phyloP scores from a whole-genome alignment of 768 basidiomycete species.

The Lentinula guzmanii region DNA sequence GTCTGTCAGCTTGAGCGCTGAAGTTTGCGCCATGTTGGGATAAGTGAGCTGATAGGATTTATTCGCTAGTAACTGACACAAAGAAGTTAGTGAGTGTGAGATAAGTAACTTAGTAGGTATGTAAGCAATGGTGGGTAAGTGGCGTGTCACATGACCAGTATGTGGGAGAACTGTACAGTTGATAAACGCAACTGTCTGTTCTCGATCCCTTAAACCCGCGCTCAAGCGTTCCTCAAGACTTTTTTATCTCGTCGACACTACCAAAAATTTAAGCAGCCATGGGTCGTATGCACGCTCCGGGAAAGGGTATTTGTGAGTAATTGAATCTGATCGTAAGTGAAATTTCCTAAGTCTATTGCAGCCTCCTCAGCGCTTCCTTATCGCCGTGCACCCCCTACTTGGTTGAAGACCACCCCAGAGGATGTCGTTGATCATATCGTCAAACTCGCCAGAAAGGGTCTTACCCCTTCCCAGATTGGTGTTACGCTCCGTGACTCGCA shows the following conservation, averaged over 20 bases:
- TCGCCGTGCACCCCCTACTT: conserved; percentile 88
- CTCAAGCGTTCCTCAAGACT: conserved; percentile 6
- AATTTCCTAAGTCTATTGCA: conserved; percentile 13
- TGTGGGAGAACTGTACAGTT: not conserved
- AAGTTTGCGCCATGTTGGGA: not conserved
- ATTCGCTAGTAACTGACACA: no score
- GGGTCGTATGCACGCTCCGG: conserved; percentile 99
- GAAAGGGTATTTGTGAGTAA: conserved; percentile 96
- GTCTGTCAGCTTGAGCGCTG: conserved; percentile 20
- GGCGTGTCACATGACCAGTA: not conserved
- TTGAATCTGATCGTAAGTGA: not conserved
- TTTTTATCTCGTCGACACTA: conserved; percentile 1
- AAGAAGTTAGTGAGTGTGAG: no score
- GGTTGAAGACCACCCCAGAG: conserved; percentile 95
- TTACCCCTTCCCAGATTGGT: conserved; percentile 97
- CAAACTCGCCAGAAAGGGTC: conserved; percentile 96
- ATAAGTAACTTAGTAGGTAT: no score
- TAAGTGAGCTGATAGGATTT: no score
- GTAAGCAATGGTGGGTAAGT: no score
- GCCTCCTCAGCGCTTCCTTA: conserved; percentile 98
- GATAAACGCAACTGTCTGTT: not conserved
- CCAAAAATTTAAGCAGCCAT: conserved; percentile 38
- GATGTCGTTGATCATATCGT: conserved; percentile 95
- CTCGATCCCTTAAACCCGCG: not conserved
- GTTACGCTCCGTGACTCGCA: conserved; percentile 97